Evolutionary conservation across 1,284 basidiomycete genomes (phyloP).

Genomic region (Heterobasidion parviporum): DNA sequence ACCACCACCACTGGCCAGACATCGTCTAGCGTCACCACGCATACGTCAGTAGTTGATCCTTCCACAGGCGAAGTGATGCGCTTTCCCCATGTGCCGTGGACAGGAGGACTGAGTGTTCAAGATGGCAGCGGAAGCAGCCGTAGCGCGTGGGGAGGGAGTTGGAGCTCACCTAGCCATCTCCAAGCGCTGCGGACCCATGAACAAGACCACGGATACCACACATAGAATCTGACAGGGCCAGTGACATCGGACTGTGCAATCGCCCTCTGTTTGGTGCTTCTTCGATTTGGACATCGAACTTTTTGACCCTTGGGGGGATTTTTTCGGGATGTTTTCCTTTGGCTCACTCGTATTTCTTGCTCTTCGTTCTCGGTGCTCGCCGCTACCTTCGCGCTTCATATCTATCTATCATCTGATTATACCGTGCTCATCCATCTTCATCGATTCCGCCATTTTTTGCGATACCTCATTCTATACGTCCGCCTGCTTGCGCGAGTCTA

Average conservation of each 20-base stretch:
- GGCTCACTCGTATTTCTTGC: not conserved
- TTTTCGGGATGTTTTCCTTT: not conserved
- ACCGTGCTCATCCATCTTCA: not conserved
- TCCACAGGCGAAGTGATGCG: constrained; percentile 24
- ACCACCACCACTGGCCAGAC: constrained; percentile 15
- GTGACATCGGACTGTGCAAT: not conserved
- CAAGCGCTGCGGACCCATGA: not conserved
- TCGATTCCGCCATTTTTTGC: not conserved
- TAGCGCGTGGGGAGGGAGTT: constrained; percentile 9
- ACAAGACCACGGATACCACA: not conserved
- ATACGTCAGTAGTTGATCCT: constrained; percentile 22
- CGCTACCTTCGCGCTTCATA: not conserved
- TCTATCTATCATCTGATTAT: not conserved
- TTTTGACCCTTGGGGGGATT: not conserved
- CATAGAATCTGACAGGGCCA: not conserved
- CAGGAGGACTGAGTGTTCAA: constrained; percentile 6
- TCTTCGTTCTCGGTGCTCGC: not conserved
- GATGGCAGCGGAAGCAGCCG: not conserved
- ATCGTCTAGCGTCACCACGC: constrained; percentile 24
- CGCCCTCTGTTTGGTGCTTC: not conserved
- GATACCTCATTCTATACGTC: not conserved
- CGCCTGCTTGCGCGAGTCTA: not conserved
- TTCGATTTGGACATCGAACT: not conserved
- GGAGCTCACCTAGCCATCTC: constrained; percentile 10
- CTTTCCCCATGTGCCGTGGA: constrained; percentile 22